These are phyloP conservation scores for Pelargonium fulgidum DNA, from an alignment of 441 rosid genomes.

Conservation along the genomic window DNA sequence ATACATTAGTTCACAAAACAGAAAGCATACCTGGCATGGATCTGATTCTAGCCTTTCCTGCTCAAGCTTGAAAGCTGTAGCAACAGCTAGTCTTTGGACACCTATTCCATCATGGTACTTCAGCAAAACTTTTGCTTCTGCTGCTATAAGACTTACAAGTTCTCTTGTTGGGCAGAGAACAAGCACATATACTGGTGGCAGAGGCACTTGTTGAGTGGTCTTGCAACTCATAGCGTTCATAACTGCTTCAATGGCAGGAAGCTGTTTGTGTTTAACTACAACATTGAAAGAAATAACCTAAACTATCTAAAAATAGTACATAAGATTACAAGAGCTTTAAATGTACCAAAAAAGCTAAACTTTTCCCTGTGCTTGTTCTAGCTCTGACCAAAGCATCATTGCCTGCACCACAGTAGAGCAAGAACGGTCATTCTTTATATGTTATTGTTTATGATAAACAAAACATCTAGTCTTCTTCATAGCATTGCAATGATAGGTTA, in stretches of 20 bases:
- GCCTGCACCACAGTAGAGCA: slow-evolving; percentile 47
- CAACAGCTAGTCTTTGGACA: slow-evolving; percentile 77
- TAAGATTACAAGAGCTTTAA: slow-evolving; percentile 18
- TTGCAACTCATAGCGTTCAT: slow-evolving; percentile 45
- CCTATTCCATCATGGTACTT: slow-evolving; percentile 77
- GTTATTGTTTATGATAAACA: no score
- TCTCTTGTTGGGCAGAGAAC: slow-evolving; percentile 93
- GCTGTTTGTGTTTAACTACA: slow-evolving; percentile 65
- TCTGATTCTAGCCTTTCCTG: slow-evolving; percentile 76
- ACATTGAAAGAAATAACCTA: slow-evolving; percentile 27
- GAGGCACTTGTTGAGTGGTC: slow-evolving; percentile 39
- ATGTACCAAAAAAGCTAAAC: slow-evolving; percentile 82
- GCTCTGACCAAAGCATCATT: slow-evolving; percentile 91
- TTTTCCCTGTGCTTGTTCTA: slow-evolving; percentile 89
- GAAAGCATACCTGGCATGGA: slow-evolving; percentile 70
- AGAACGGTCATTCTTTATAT: slow-evolving; percentile 17
- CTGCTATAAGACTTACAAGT: slow-evolving; percentile 91
- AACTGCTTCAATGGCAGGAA: slow-evolving; percentile 99
- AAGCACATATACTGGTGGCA: slow-evolving; percentile 42
- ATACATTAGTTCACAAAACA: slow-evolving; percentile 15
- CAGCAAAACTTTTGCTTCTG: slow-evolving; percentile 81
- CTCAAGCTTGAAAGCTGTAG: slow-evolving; percentile 81
- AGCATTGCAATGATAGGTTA: no score
- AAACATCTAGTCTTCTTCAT: no score
- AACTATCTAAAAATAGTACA: slow-evolving; percentile 21